Conservation (phyloP, 1,284 basidiomycete genomes). For the Heterobasidion annosum region DNA sequence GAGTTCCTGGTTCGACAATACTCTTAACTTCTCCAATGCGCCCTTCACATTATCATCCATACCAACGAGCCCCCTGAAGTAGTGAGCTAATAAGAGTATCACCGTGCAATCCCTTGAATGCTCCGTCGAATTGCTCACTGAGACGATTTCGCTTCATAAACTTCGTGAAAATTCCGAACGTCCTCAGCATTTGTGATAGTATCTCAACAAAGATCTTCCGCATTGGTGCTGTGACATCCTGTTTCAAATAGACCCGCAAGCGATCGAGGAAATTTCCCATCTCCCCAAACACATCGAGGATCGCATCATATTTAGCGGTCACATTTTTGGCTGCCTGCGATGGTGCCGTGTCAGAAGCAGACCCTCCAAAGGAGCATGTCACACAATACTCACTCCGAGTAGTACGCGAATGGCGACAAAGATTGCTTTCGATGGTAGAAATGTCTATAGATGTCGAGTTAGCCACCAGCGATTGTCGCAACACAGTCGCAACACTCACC, state of each 20-base stretch:
- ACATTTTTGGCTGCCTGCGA: neutral
- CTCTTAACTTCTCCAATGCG: no score
- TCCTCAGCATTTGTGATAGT: neutral
- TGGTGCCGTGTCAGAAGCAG: neutral
- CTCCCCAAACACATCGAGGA: neutral
- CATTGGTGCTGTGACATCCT: neutral
- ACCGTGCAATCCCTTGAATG: neutral
- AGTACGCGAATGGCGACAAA: neutral
- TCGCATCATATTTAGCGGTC: neutral
- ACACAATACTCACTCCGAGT: neutral
- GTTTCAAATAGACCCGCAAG: neutral
- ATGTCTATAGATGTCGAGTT: no score
- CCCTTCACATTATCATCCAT: no score
- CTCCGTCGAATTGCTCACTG: no score
- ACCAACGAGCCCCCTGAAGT: no score
- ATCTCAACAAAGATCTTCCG: neutral
- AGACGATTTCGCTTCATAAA: neutral
- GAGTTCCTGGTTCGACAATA: no score
- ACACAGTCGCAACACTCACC: no score
- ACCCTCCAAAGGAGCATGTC: neutral
- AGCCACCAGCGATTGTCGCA: no score
- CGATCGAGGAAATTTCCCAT: neutral
- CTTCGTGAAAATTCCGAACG: neutral
- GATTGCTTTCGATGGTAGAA: no score
- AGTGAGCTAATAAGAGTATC: neutral